Conservation (phyloP, 768 basidiomycete genomes). For the Termitomyces sp. region DNA sequence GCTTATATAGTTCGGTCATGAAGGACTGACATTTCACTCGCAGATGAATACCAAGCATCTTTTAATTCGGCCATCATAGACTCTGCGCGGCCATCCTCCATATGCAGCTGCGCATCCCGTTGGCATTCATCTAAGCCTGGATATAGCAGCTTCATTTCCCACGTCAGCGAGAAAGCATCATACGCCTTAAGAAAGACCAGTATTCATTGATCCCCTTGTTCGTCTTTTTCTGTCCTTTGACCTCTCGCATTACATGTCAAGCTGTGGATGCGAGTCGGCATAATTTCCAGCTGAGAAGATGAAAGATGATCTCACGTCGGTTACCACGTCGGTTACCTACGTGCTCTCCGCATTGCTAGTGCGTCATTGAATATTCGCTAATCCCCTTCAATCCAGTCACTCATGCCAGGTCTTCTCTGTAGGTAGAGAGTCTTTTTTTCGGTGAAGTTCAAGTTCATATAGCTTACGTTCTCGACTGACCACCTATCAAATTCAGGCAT, state of each 20-base stretch:
- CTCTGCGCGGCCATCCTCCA: not conserved
- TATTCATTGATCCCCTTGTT: not conserved
- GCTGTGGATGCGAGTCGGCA: not conserved
- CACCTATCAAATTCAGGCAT: not conserved
- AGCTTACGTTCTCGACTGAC: not conserved
- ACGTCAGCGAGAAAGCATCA: not conserved
- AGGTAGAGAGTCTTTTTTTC: conserved; percentile 1
- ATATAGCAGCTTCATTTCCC: not conserved
- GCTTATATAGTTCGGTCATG: too few species aligned
- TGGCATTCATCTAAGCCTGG: not conserved
- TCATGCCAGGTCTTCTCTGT: not conserved
- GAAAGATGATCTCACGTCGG: not conserved
- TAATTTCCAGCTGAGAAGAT: not conserved
- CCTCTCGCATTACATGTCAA: not conserved
- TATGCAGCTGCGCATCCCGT: not conserved
- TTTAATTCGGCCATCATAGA: not conserved
- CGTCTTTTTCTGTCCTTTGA: not conserved
- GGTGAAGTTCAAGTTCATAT: not conserved
- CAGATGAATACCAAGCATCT: too few species aligned
- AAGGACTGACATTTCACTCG: too few species aligned
- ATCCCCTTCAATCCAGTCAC: not conserved
- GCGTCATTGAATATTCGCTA: not conserved
- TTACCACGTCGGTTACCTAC: not conserved
- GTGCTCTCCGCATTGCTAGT: not conserved
- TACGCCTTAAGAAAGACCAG: not conserved